Evolutionary conservation across 495 filamentous ascomycete species (phyloP).

Genomic region (Hypoxylon intermedium): DNA sequence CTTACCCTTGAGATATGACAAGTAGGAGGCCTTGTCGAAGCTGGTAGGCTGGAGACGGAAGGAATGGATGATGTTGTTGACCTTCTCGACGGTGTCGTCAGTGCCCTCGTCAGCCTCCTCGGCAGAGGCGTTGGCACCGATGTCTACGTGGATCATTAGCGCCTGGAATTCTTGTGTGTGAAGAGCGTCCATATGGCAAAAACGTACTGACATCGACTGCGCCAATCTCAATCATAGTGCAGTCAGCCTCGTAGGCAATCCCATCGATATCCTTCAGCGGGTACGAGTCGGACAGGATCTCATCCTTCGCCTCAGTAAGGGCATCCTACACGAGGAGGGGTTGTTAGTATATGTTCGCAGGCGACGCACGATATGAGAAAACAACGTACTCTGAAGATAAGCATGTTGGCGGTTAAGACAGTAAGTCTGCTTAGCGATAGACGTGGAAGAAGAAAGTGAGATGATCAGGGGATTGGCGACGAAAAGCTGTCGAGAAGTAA

Average conservation of each 20-base stretch:
- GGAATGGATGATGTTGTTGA: conserved; percentile 93
- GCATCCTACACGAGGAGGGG: conserved; percentile 69
- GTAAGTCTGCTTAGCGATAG: conserved; percentile 26
- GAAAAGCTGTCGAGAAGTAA: conserved; percentile 18
- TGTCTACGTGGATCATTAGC: conserved; percentile 61
- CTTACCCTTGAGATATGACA: conserved; percentile 80
- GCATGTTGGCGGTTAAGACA: conserved; percentile 68
- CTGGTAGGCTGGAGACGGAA: conserved; percentile 82
- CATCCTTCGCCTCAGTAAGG: conserved; percentile 75
- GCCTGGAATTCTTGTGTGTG: not conserved
- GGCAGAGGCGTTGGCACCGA: conserved; percentile 95
- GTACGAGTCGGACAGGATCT: conserved; percentile 95
- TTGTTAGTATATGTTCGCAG: conserved; percentile 26
- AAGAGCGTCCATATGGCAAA: conserved; percentile 13
- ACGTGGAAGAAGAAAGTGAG: conserved; percentile 31
- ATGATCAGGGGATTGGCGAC: too few species aligned
- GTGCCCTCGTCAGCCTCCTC: conserved; percentile 79
- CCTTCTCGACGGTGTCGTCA: conserved; percentile 73
- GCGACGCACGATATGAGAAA: not conserved
- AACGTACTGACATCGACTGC: conserved; percentile 74
- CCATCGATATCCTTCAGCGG: conserved; percentile 76
- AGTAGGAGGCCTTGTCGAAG: conserved; percentile 86
- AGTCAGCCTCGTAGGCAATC: conserved; percentile 85
- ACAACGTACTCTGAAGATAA: conserved; percentile 82
- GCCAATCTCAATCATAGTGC: conserved; percentile 80